phyloP scores from a whole-genome alignment of 352 stramenopile species.

The Phytophthora sp. region DNA sequence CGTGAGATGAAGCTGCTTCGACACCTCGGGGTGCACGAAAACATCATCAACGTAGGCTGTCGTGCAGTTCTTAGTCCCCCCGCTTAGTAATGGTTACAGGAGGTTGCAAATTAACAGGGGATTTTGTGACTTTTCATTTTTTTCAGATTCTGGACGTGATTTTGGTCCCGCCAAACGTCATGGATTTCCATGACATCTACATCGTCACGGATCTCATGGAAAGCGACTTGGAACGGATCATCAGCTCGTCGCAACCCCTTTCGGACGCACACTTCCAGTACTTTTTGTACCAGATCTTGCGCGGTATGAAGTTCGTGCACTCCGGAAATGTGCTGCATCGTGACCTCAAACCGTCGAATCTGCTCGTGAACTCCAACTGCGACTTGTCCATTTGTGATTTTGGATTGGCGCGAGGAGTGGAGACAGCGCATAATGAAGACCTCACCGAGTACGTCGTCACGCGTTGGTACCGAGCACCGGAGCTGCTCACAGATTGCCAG shows the following conservation, averaged over 20 bases:
- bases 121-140: no score
- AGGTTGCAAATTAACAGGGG: not conserved
- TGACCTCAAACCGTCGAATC: constrained; percentile 89
- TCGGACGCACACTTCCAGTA: constrained; percentile 91
- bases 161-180: constrained; percentile 80
- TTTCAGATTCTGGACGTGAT: constrained; percentile 84
- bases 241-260: constrained; percentile 85
- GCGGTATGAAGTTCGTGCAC: constrained; percentile 98
- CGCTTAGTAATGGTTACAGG: constrained; percentile 4
- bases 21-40: constrained; percentile 91
- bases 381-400: constrained; percentile 93
- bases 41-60: constrained; percentile 83
- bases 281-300: constrained; percentile 92
- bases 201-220: constrained; percentile 94
- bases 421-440: constrained; percentile 82
- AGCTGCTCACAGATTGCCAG: constrained; percentile 92
- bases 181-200: constrained; percentile 91
- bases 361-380: constrained; percentile 92
- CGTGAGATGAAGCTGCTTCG: constrained; percentile 93
- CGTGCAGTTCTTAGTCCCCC: constrained; percentile 10
- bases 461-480: constrained; percentile 90
- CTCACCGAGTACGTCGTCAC: constrained; percentile 94
- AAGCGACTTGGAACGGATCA: constrained; percentile 92
- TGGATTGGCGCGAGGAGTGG: constrained; percentile 90
- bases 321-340: constrained; percentile 94